Evolutionary conservation across 805 yeast species (phyloP), one percentile per base, ranked within the genome.

Genomic region (Starmerella floricola): DNA sequence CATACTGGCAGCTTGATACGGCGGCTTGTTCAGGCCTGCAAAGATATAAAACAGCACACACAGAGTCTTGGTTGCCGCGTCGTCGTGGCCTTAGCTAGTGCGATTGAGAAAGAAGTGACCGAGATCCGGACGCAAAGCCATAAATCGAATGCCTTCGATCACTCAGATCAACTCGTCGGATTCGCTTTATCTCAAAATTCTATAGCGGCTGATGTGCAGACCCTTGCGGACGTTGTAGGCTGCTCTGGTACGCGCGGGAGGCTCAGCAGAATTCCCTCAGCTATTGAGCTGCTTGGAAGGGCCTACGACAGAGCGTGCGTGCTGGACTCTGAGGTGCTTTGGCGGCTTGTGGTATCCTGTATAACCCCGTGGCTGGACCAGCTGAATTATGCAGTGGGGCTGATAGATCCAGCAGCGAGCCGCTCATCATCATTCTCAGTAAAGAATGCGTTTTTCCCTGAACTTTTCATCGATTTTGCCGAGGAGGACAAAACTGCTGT

Each of bases 291-390:
- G 1, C 45, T 52, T 6, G 42, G 48, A 16, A 21, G 46, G 10
- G 45, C 42, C 2, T 52, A 41, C 20, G 13, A 6, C 6, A 33
- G 38, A 1, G 44, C 42, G 2, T 4, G 16, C 16, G 32, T 37
- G 2, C 21, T 27, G n/a, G 35, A 34, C n/a, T 36, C 46, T 4
- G 35, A 20, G 3, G 20, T 46, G 34, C 21, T 45, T 4, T 50
- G 54, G 55, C 13, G 36, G 12, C 28, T 52, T 2, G 36, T 45
- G 18, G 20, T 28, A n/a, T 32, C 48, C 4, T 11, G 39, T 10
- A 5, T 47, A 11, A 17, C 32, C 29, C 53, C 53, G 2, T 53
- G 55, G 55, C 29, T 51, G 3, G 36, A 26, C 4, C 49, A 53
- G 34, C 36, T 53, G 19, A 38, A 41, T 15, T 40, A 42, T 8